Percentiles rank a stretch among this genome's conserved stretches.
These are phyloP conservation scores for Gillenia trifoliata DNA, from an alignment of 306 rosid genomes.

Conservation along the genomic window DNA sequence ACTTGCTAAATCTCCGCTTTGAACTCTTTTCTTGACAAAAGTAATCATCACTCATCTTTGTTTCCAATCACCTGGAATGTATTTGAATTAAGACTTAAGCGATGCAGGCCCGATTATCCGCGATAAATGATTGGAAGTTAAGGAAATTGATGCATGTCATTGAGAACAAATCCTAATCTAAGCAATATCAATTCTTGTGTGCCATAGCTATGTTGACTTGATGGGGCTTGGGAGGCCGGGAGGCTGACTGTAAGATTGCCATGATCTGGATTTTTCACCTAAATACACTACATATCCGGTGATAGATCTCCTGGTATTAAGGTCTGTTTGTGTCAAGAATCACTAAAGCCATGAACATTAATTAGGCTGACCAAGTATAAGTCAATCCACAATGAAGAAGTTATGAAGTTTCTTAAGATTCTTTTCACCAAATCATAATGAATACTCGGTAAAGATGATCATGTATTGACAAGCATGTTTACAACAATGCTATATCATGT, in stretches of 20 bases:
- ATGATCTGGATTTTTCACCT: neutral
- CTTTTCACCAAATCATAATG: neutral
- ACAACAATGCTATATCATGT: neutral
- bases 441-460: too few relatives aligned
- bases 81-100: neutral
- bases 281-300: neutral
- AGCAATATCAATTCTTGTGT: neutral
- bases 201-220: neutral
- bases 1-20: fast-evolving
- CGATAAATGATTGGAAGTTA: fast-evolving
- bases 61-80: too few relatives aligned
- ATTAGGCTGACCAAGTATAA: too few relatives aligned
- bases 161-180: neutral
- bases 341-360: neutral
- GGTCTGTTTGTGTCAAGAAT: neutral
- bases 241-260: neutral
- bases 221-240: too few relatives aligned
- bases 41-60: too few relatives aligned
- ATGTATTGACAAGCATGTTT: neutral
- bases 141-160: neutral
- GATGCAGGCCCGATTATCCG: too few relatives aligned
- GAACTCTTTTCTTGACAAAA: neutral
- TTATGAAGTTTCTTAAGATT: neutral
- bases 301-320: neutral
- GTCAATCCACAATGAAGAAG: neutral